Conservation (phyloP, 2,329 filamentous ascomycete genomes). For the Juglanconis oblonga region DNA sequence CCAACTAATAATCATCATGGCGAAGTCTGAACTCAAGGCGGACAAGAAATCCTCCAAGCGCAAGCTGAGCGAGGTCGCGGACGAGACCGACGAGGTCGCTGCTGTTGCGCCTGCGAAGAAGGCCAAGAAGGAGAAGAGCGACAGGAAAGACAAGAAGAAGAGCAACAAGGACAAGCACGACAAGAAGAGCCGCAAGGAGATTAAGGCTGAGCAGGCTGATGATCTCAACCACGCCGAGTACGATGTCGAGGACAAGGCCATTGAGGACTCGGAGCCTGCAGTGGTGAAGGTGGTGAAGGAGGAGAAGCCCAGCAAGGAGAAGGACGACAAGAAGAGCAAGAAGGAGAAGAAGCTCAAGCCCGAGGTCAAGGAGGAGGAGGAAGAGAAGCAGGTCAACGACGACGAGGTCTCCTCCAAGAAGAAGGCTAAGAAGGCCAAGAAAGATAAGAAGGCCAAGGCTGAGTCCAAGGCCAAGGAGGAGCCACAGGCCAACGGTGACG, state of each 20-base stretch:
- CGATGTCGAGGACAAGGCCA: slow-evolving; percentile 12
- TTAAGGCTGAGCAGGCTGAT: slow-evolving; percentile 5
- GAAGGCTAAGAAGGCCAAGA: slow-evolving; percentile 14
- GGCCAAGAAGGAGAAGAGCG: slow-evolving; percentile 12
- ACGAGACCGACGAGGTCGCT: not conserved
- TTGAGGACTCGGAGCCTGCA: not conserved
- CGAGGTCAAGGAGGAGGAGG: not conserved
- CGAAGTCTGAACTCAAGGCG: slow-evolving; percentile 9
- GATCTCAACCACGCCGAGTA: slow-evolving; percentile 7
- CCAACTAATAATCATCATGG: not conserved
- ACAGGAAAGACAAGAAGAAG: not conserved
- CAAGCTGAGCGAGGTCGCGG: slow-evolving; percentile 13
- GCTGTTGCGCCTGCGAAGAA: slow-evolving; percentile 4
- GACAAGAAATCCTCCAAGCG: slow-evolving; percentile 17
- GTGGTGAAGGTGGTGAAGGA: not conserved
- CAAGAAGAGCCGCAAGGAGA: slow-evolving; percentile 9
- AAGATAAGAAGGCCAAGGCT: slow-evolving; percentile 9
- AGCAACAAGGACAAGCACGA: slow-evolving; percentile 1
- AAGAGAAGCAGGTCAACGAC: not conserved
- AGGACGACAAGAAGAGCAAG: slow-evolving; percentile 8
- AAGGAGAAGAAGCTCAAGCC: slow-evolving; percentile 8
- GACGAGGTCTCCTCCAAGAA: not conserved
- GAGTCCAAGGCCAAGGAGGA: not conserved
- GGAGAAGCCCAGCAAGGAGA: not conserved
- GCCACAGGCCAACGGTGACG: slow-evolving; percentile 23